Conservation (phyloP, 1,284 basidiomycete genomes). For the Tremellales sp. region DNA sequence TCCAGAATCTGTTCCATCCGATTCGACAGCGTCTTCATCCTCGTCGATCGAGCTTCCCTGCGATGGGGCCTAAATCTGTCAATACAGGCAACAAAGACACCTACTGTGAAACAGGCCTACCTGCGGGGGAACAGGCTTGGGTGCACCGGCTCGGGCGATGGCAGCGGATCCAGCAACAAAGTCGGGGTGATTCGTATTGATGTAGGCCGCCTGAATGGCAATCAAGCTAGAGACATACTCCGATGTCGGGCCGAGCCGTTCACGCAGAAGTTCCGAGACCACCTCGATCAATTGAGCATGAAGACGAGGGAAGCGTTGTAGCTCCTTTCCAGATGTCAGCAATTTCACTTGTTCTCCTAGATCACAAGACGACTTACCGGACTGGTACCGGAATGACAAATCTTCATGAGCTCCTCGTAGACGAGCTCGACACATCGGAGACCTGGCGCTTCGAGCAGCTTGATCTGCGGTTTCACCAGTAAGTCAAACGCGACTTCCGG, state of each 20-base stretch:
- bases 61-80: slow-evolving; percentile 22
- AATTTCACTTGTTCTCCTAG: background rate
- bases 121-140: slow-evolving; percentile 8
- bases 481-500: slow-evolving; percentile 97
- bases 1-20: slow-evolving; percentile 41
- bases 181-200: slow-evolving; percentile 69
- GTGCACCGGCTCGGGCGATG: slow-evolving; percentile 44
- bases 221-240: slow-evolving; percentile 95
- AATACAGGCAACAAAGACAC: background rate
- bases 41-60: slow-evolving; percentile 30
- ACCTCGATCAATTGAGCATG: slow-evolving; percentile 94
- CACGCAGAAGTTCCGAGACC: slow-evolving; percentile 92
- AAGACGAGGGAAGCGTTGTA: slow-evolving; percentile 92
- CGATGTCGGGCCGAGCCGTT: slow-evolving; percentile 91
- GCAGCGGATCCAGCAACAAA: slow-evolving; percentile 49
- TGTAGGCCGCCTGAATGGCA: slow-evolving; percentile 96
- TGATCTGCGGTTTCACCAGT: slow-evolving; percentile 97
- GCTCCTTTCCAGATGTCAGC: slow-evolving; percentile 58
- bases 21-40: slow-evolving; percentile 30
- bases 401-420: slow-evolving; percentile 98
- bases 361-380: slow-evolving; percentile 54
- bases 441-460: slow-evolving; percentile 88
- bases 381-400: slow-evolving; percentile 97
- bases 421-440: slow-evolving; percentile 95
- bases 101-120: background rate